Base-by-base conservation (phyloP, 2,329 filamentous ascomycete species). In the Colletotrichum filicis region DNA sequence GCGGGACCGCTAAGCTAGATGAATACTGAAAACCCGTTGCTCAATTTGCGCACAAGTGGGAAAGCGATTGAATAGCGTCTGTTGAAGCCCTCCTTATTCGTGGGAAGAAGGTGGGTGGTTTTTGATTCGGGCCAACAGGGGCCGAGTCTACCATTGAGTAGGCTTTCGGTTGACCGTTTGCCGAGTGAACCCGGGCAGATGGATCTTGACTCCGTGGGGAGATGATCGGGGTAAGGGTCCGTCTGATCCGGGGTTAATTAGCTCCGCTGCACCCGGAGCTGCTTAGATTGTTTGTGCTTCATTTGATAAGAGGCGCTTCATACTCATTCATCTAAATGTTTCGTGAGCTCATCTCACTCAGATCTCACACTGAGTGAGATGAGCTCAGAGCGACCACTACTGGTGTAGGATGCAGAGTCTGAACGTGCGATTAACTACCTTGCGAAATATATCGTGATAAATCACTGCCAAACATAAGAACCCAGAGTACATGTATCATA, bases 1-100 rank as follows among this genome's bases (percentile, higher is more conserved):
- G 65, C 69, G 69, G 69, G 59, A 68, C 65, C 65, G 65, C 69
- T 68, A 72, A 59, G 28, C 66, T 59, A 24, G 19, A 60, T 69
- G 26, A 60, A 65, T 6, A 24, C 32, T 46, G 12, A 53, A 22
- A 26, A n/a, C 4, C 66, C 32, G 66, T 4, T 26, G 19, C 16
- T 5, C 56, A 59, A 46, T 32, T 46, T 58, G 24, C 32, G 49
- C 52, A 24, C 24, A 12, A 46, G 46, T 3, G 14, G 14, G 26
- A 46, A 37, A n/a, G 11, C 26, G n/a, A 56, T 46, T 12, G 24
- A 5, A 11, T 14, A 5, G 35, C 6, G 14, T 4, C 24, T 28
- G 37, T 12, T 14, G 24, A 49, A 30, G 22, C 30, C 7, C 16
- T 30, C 67, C 11, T 60, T 22, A 65, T 73, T 70, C 46, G 70